Percentiles rank a stretch among this genome's conserved stretches.
Conservation (phyloP, 495 filamentous ascomycete species). For the Geopyxis carbonaria region DNA sequence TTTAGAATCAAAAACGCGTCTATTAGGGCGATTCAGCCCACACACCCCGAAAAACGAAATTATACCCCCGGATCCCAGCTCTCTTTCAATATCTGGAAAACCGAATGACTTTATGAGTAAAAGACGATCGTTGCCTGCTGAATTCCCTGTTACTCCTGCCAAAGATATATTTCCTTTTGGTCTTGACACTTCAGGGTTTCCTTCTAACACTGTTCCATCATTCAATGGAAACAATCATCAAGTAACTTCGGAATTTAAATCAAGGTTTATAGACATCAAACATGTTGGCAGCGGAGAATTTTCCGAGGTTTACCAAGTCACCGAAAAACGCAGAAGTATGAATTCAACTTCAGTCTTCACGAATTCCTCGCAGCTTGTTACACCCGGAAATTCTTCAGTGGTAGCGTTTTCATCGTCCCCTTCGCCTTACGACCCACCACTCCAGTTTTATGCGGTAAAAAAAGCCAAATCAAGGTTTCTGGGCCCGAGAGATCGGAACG, state of each 20-base stretch:
- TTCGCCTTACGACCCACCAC: no score
- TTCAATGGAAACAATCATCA: slow-evolving; percentile 10
- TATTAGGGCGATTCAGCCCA: not conserved
- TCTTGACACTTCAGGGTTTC: not conserved
- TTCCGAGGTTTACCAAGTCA: slow-evolving; percentile 75
- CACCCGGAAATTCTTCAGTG: slow-evolving; percentile 32
- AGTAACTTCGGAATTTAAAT: slow-evolving; percentile 18
- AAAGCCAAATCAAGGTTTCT: slow-evolving; percentile 65
- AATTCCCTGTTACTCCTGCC: slow-evolving; percentile 3
- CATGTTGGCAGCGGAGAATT: slow-evolving; percentile 77
- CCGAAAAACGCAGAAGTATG: slow-evolving; percentile 30
- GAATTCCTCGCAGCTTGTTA: slow-evolving; percentile 20
- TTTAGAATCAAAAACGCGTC: not conserved
- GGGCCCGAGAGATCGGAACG: slow-evolving; percentile 54
- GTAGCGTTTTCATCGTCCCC: slow-evolving; percentile 19
- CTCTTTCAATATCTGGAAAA: slow-evolving; percentile 8
- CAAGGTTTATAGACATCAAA: slow-evolving; percentile 58
- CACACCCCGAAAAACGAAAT: slow-evolving; percentile 1
- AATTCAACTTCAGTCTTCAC: slow-evolving; percentile 13
- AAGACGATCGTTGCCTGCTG: not conserved
- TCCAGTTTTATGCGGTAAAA: slow-evolving; percentile 68
- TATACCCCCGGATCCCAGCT: slow-evolving; percentile 5
- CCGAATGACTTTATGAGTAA: not conserved
- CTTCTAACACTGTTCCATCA: not conserved
- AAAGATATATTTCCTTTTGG: not conserved